Base-by-base conservation (phyloP, 352 stramenopile species). In the Pythium brachiatum region DNA sequence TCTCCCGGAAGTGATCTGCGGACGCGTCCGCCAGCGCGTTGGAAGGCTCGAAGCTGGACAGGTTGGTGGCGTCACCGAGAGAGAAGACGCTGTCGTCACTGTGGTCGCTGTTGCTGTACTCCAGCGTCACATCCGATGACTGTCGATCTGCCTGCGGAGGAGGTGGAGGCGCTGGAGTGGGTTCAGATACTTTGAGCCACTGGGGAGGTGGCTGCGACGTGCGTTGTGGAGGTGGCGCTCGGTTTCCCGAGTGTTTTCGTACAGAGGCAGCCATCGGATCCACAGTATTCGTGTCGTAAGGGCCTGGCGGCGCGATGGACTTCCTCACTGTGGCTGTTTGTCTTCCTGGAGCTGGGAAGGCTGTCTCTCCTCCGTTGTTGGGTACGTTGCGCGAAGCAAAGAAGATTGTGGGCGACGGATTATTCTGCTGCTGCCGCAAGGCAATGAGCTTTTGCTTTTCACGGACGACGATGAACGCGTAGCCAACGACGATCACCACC, bases 21-120 rank as follows among this genome's bases (percentile, higher is more conserved):
- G 39, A 25, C 6, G 39, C 9, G 5, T 47, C 39, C 0, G 20
- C 39, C 46, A 26, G 31, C 38, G 13, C 16, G 32, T 34, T 32
- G 23, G 38, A 47, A 18, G 55, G 41, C 43, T 34, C 43, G 31
- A 16, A 43, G 18, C 18, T 47, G 29, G 52, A 31, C 11, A 34
- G 23, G 48, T 55, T 47, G 18, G 39, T 47, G 18, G 48, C 26
- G 38, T 39, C 43, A 20, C 54, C 44, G 1, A 61, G 39, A 13
- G 54, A 61, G 54, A 44, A 64, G 23, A 43, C 21, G n/a, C 57
- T 64, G 46, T 43, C 57, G 34, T 64, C 57, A 41, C 47, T 64
- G 57, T 51, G 27, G 26, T 26, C 55, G 21, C 47, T 38, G 16
- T 52, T 31, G 47, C 46, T 64, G 20, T 57, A 47, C n/a, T 47